Evolutionary conservation across 139 green algal species (phyloP).

Genomic region (Micromonas commoda): DNA sequence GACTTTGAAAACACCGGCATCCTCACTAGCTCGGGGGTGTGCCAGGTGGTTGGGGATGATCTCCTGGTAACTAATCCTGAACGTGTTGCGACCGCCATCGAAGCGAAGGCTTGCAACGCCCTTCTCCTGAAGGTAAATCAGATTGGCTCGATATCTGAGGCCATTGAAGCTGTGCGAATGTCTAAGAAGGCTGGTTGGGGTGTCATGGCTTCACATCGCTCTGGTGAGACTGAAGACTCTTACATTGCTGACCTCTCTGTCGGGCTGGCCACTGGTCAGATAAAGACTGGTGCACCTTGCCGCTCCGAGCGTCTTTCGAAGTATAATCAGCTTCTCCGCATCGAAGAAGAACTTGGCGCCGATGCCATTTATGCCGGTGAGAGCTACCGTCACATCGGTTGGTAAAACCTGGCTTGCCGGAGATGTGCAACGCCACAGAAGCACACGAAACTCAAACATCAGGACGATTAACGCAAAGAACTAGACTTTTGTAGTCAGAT

Average conservation of each 20-base stretch:
- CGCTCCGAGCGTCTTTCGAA: constrained; percentile 91
- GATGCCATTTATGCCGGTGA: constrained; percentile 58
- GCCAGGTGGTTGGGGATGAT: constrained; percentile 97
- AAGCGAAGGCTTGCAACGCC: constrained; percentile 89
- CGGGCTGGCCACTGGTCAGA: constrained; percentile 92
- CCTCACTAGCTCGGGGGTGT: constrained; percentile 65
- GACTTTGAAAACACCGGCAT: constrained; percentile 77
- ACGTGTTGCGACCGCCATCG: constrained; percentile 84
- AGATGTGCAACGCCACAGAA: too few relatives aligned
- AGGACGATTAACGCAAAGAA: too few relatives aligned
- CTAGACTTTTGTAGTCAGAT: too few relatives aligned
- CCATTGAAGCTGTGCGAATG: constrained; percentile 89
- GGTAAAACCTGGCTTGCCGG: too few relatives aligned
- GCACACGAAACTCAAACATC: too few relatives aligned
- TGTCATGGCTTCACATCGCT: constrained; percentile 91
- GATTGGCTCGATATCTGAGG: constrained; percentile 92
- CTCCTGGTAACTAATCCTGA: constrained; percentile 94
- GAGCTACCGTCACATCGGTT: constrained; percentile 35
- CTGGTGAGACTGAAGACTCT: constrained; percentile 90
- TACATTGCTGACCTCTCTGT: constrained; percentile 98
- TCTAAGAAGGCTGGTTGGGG: constrained; percentile 92
- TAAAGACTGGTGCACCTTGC: constrained; percentile 98
- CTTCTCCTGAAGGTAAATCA: constrained; percentile 99
- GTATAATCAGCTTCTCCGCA: constrained; percentile 99
- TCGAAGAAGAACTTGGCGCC: constrained; percentile 86